Evolutionary conservation across 106 monocot species (phyloP).

Genomic region (Alisma plantagoaquatica): DNA sequence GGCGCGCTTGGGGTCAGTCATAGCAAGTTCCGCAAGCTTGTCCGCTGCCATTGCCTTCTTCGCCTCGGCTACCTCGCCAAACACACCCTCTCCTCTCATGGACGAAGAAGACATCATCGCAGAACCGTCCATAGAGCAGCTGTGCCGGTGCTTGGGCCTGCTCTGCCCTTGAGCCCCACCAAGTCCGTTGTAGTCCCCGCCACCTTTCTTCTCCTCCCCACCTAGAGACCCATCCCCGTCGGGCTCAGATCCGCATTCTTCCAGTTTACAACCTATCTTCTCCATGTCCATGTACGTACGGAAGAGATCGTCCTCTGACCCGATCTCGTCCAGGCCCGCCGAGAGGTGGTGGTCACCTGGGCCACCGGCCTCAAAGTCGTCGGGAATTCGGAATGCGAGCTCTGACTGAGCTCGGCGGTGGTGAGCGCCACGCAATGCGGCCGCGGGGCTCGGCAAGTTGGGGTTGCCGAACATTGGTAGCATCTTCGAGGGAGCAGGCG

Average conservation of each 20-base stretch:
- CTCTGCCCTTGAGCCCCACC: neutral
- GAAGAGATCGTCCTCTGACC: constrained; percentile 39
- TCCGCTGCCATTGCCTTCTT: constrained; percentile 93
- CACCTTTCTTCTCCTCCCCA: neutral
- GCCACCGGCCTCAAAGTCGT: constrained; percentile 20
- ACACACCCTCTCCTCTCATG: constrained; percentile 19
- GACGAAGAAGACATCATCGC: constrained; percentile 20
- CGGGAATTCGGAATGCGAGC: constrained; percentile 29
- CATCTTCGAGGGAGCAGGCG: neutral
- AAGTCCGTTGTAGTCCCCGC: neutral
- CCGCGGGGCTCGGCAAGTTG: neutral
- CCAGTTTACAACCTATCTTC: constrained; percentile 34
- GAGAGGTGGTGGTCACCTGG: constrained; percentile 1
- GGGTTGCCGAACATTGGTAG: too few relatives aligned
- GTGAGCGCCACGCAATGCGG: constrained; percentile 9
- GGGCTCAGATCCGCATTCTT: constrained; percentile 30
- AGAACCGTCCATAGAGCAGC: constrained; percentile 56
- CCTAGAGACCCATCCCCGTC: constrained; percentile 1
- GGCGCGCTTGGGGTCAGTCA: constrained; percentile 73
- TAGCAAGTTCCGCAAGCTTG: constrained; percentile 63
- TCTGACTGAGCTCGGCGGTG: constrained; percentile 44
- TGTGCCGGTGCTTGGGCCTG: constrained; percentile 59
- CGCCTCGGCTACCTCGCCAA: constrained; percentile 59
- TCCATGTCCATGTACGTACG: constrained; percentile 48
- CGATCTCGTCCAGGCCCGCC: constrained; percentile 30